phyloP scores from a whole-genome alignment of 225 moss, liverwort and hornwort genomes.

The Pseudoscleropodium purum region DNA sequence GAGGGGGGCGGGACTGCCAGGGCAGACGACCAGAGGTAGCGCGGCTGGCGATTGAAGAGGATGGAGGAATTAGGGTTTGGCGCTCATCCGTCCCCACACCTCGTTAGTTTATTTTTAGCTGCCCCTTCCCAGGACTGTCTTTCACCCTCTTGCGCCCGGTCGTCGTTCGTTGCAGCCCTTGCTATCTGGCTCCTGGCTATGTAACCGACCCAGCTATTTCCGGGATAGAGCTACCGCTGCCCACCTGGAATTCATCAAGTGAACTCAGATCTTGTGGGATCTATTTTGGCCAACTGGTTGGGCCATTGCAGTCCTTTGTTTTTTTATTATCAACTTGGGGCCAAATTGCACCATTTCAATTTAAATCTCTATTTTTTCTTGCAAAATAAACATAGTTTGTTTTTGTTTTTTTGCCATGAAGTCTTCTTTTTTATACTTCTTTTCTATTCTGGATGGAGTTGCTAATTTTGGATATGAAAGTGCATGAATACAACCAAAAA shows the following conservation, averaged over 20 bases:
- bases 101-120: constrained; percentile 21
- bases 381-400: neutral
- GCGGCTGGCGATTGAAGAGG: constrained; percentile 21
- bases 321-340: neutral
- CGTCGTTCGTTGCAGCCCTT: constrained; percentile 11
- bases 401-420: neutral
- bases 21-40: constrained; percentile 11
- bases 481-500: neutral
- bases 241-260: neutral
- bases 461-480: neutral
- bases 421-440: neutral
- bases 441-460: neutral
- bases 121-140: constrained; percentile 5
- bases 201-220: neutral
- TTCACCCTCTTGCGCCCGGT: neutral
- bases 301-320: neutral
- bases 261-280: neutral
- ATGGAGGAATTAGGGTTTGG: constrained; percentile 49
- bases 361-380: neutral
- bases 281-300: too few relatives aligned
- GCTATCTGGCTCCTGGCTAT: neutral
- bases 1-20: neutral
- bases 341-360: neutral
- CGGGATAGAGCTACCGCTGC: neutral
- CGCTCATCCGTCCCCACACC: constrained; percentile 28